phyloP scores from a whole-genome alignment of 2,329 filamentous ascomycete species.

The Geosmithia flava region DNA sequence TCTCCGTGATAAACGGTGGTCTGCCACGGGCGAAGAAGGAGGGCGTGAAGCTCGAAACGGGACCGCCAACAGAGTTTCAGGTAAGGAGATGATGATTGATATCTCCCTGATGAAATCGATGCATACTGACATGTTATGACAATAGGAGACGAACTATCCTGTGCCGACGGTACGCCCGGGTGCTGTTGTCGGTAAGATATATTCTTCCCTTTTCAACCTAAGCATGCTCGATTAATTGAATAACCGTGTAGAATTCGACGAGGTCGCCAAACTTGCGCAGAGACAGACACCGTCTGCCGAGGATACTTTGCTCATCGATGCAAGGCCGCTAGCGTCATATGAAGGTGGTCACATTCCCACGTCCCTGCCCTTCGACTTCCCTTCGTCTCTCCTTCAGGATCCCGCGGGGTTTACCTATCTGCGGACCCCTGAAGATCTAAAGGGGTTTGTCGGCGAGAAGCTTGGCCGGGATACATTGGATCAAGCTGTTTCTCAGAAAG shows the following conservation, averaged over 20 bases:
- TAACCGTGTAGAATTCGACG: not conserved
- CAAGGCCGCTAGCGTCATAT: not conserved
- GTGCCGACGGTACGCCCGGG: not conserved
- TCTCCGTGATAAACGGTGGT: not conserved
- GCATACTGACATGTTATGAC: not conserved
- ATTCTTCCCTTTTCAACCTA: not conserved
- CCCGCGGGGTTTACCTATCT: not conserved
- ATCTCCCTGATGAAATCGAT: not conserved
- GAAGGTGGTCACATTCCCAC: not conserved
- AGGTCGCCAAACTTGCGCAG: not conserved
- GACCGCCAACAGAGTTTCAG: not conserved
- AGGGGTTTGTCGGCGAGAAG: not conserved
- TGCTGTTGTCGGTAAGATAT: not conserved
- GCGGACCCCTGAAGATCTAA: not conserved
- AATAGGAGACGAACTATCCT: not conserved
- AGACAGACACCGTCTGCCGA: not conserved
- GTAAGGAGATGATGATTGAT: not conserved
- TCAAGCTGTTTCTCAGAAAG: not conserved
- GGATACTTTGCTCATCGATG: not conserved
- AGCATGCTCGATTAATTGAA: not conserved
- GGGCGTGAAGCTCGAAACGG: not conserved
- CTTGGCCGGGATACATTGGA: not conserved
- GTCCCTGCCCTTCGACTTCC: not conserved
- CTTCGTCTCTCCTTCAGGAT: not conserved
- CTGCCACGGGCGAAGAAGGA: not conserved